Percentiles rank a stretch among this genome's conserved stretches.
phyloP scores from a whole-genome alignment of 495 filamentous ascomycete species.

The Neurospora discreta region DNA sequence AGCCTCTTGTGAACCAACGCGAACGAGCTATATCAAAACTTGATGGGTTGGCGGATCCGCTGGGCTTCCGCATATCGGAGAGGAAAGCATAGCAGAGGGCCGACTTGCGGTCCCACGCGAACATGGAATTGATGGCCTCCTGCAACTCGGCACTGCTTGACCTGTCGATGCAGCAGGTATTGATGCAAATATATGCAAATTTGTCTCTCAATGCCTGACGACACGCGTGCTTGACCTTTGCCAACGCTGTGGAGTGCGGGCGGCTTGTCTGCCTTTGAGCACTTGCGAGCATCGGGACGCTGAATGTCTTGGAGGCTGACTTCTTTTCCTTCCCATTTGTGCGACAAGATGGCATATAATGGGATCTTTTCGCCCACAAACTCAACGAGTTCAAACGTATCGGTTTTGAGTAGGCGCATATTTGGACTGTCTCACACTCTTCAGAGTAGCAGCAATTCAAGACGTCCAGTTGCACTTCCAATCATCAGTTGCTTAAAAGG shows the following conservation, averaged over 20 bases:
- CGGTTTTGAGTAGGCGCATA: background rate
- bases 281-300: background rate
- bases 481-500: background rate
- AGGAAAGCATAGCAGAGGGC: background rate
- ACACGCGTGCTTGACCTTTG: background rate
- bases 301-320: constrained; percentile 15
- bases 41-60: background rate
- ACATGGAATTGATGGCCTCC: background rate
- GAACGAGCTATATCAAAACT: background rate
- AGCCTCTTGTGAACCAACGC: background rate
- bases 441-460: background rate
- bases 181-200: background rate
- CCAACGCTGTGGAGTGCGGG: background rate
- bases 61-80: background rate
- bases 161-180: background rate
- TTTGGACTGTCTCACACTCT: background rate
- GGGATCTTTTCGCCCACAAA: background rate
- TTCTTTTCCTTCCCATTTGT: constrained; percentile 22
- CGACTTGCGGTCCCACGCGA: background rate
- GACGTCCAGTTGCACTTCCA: background rate
- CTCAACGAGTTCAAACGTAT: constrained; percentile 1
- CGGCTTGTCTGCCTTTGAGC: background rate
- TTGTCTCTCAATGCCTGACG: background rate
- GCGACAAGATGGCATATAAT: constrained; percentile 23
- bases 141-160: background rate